Conservation (phyloP, 2,329 filamentous ascomycete species). For the Pestalotiopsis sp. region DNA sequence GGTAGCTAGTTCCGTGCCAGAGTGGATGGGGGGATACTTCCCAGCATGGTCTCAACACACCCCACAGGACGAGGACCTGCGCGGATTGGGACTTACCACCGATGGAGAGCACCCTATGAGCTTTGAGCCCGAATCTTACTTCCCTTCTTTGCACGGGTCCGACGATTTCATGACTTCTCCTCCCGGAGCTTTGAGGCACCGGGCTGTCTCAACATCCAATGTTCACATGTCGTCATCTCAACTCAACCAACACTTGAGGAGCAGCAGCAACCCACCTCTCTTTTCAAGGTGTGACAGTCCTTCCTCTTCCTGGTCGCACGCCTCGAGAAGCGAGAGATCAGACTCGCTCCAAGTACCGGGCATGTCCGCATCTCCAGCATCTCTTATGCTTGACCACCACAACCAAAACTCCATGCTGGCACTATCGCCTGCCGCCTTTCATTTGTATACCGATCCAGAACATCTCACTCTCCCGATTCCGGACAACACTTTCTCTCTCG, state of each 20-base stretch:
- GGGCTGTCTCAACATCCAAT: slow-evolving; percentile 24
- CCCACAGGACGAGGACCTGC: slow-evolving; percentile 23
- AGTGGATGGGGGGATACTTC: slow-evolving; percentile 19
- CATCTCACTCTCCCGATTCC: slow-evolving; percentile 28
- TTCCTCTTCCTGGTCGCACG: slow-evolving; percentile 24
- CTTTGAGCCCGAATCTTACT: slow-evolving; percentile 22
- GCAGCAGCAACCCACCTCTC: slow-evolving; percentile 30
- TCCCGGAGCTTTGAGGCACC: slow-evolving; percentile 18
- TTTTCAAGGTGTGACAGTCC: slow-evolving; percentile 27
- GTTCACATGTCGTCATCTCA: slow-evolving; percentile 21
- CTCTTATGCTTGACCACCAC: slow-evolving; percentile 14
- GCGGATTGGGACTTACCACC: slow-evolving; percentile 27
- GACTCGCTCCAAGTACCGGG: slow-evolving; percentile 23
- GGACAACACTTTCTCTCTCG: slow-evolving; percentile 23
- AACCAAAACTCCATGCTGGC: slow-evolving; percentile 3
- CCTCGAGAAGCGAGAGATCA: slow-evolving; percentile 20
- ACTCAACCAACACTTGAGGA: slow-evolving; percentile 26
- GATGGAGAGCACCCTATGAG: slow-evolving; percentile 25
- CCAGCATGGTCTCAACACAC: slow-evolving; percentile 26
- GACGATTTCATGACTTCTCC: slow-evolving; percentile 17
- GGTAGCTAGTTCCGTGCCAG: neutral
- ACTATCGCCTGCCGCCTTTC: slow-evolving; percentile 16
- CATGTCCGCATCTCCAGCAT: slow-evolving; percentile 13
- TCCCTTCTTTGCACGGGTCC: slow-evolving; percentile 25
- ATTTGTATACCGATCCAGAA: slow-evolving; percentile 26